These are phyloP conservation scores for Acrodontium crateriforme DNA, from an alignment of 2,329 filamentous ascomycete species.

Conservation along the genomic window DNA sequence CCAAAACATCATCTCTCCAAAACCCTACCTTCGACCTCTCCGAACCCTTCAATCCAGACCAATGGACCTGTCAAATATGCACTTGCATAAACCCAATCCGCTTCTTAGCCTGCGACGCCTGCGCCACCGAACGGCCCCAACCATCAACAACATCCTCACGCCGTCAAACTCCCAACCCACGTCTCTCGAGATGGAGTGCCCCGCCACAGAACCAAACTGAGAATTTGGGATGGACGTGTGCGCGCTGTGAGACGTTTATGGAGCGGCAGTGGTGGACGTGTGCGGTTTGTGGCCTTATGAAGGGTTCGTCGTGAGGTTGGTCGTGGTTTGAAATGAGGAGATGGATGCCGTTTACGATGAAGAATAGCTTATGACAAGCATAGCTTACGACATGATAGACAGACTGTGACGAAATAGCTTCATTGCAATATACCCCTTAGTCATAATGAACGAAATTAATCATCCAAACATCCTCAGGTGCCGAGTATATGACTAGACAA, in stretches of 20 bases:
- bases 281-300: constrained; percentile 45
- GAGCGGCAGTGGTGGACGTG: constrained; percentile 53
- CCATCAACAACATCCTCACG: constrained; percentile 13
- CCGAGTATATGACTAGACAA: no score
- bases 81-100: constrained; percentile 48
- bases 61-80: constrained; percentile 48
- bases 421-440: no score
- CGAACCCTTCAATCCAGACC: constrained; percentile 22
- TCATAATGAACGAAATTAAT: no score
- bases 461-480: no score
- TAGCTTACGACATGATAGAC: no score
- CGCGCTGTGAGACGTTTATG: constrained; percentile 47
- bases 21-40: constrained; percentile 12
- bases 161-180: constrained; percentile 6
- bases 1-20: constrained; percentile 3
- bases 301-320: constrained; percentile 32
- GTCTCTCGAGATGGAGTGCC: not conserved
- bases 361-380: no score
- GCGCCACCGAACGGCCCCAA: constrained; percentile 40
- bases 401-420: no score
- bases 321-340: no score
- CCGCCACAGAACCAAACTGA: constrained; percentile 24
- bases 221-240: constrained; percentile 46
- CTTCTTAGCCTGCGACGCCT: constrained; percentile 47
- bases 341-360: no score